Evolutionary conservation across 2,329 filamentous ascomycete species (phyloP), one percentile per base, ranked within the genome.

Genomic region (Zasmidium cellare): DNA sequence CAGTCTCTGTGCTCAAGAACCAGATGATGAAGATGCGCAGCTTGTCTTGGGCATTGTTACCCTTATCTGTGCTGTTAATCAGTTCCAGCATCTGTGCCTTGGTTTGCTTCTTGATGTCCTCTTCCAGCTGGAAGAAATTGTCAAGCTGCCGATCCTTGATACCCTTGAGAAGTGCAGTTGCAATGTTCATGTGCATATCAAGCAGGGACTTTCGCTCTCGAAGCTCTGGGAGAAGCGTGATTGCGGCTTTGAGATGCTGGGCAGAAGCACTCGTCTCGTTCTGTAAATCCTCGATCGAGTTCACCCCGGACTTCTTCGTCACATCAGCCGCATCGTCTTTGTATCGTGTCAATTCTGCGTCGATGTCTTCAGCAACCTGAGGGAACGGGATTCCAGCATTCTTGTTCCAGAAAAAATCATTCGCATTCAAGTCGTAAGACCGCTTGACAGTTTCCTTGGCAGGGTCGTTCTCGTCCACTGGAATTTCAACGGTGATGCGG

Each of bases 171-270:
- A 89, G 73, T 1, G 91, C 90, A 1, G 92, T 93, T 2, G 96
- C 82, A 58, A 97, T 96, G 72, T 96, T 97, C 94, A 99, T 99
- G 74, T 99, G 94, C 90, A 97, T 97, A 72, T 97, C 94, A 3
- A 99, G 83, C 19, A 88, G 84, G n/a, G 88, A 87, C 73, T 99
- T 99, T 58, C 94, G 87, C 74, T 97, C 94, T 62, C 92, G 84
- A 65, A 99, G 81, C 74, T 97, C 93, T 0, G 94, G 96, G 14
- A 99, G 80, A 20, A 96, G 79, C 0, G 93, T 96, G 67, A 99
- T 96, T 12, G 93, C 96, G 2, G 92, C 91, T 76, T 97, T 99
- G 47, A 99, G 83, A 73, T 99, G 94, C 68, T 96, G 91, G 16
- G 94, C 92, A 57, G 91, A 96, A 41, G 91, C 87, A 66, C 88